Evolutionary conservation across 352 stramenopile species (phyloP), one percentile per base, ranked within the genome.

Genomic region (Phytophthora kernoviae): DNA sequence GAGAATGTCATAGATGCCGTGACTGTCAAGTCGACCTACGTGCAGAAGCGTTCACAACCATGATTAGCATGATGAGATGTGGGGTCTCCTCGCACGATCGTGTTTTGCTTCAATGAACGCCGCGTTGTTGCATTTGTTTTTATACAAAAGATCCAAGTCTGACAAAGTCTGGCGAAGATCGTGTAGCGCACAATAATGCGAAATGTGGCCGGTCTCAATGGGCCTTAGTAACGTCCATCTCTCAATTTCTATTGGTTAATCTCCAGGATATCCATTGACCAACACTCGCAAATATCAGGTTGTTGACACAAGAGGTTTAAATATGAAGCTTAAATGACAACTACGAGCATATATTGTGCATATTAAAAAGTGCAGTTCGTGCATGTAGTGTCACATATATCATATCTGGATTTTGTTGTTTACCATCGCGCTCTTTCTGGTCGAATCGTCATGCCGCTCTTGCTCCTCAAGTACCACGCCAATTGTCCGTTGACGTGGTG

Each of bases 231-330:
- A 43, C 18, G 37, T n/a, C 33, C 14, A 8, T 22, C 37, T 8
- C 12, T 30, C 43, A 24, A n/a, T 34, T 34, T 1, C n/a, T 32
- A 62, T 62, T 62, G 54, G 54, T 54, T 62, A 63, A 66, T 65
- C 43, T 4, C 11, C 15, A 30, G 39, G 55, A 63, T 55, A 64
- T 68, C 40, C 54, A 54, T 54, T 39, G 40, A 64, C 47, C 54
- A 68, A 50, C 53, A 68, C 54, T 64, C 60, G 41, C n/a, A 22
- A n/a, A 68, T 68, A 68, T 68, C 60, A 68, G 58, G 51, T 55
- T 30, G n/a, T 30, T 30, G 24, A 30, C 24, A 30, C 3, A 30
- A 6, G 3, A 6, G 24, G 24, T 6, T 65, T 45, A 34, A 18
- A 51, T 40, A 21, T 0, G 37, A 21, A n/a, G n/a, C 15, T 21